Evolutionary conservation across 441 rosid genomes (phyloP), one percentile per base, ranked within the genome.

Genomic region (Francoa sonchifolia): DNA sequence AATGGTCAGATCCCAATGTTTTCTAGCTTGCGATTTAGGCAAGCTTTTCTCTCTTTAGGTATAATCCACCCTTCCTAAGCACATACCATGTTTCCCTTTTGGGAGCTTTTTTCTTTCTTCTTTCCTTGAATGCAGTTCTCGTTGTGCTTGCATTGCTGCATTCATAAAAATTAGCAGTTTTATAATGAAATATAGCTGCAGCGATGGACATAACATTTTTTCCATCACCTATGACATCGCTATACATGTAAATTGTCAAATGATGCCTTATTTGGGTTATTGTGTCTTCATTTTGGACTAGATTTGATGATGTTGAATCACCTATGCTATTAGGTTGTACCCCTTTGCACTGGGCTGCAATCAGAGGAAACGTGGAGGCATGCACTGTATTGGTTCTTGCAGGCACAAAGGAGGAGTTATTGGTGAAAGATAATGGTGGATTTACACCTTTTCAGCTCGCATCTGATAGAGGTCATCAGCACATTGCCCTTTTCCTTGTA

Each of bases 381-480:
- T 86, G 96, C 77, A 87, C 93, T n/a, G 90, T 86, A 25, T 57
- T 86, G 55, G 88, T 86, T 34, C 96, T 81, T 69, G 96, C 94
- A 59, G 94, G 99, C 45, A 90, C 83, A 71, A 75, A 72, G 67
- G 99, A 86, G 52, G 95, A 86, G 68, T 65, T 90, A 57, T 61
- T 76, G 56, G 73, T 86, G 56, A 73, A 90, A 23, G 95, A 90
- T 65, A 73, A 83, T 54, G 66, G 80, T 6, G 99, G 95, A 49
- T 88, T 86, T 55, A 86, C 96, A 28, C 96, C 99, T 1, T 95
- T 90, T 13, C 99, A 86, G 55, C 99, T 90, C 65, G 94, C 99
- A 63, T 72, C 95, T 35, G 89, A 85, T 72, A 82, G 74, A 69
- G 96, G 96, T 76, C 92, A 89, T 78, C 79, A 68, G 63, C 84